These are phyloP conservation scores for Stereocaulon alpinum DNA, from an alignment of 495 filamentous ascomycete species.

Conservation along the genomic window DNA sequence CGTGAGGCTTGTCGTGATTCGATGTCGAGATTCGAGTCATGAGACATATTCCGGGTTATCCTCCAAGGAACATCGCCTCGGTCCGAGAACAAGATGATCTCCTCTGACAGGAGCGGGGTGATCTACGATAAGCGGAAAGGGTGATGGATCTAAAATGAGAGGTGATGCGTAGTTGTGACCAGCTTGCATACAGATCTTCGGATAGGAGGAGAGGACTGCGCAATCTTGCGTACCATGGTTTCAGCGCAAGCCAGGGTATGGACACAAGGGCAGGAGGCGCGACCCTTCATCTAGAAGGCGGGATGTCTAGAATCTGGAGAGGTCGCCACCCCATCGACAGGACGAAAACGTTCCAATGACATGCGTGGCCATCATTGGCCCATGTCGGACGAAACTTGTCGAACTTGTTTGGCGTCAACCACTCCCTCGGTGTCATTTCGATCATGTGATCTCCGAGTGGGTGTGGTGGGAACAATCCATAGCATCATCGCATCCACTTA, in stretches of 20 bases:
- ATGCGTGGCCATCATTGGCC: constrained; percentile 4
- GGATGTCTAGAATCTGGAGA: not conserved
- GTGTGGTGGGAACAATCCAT: not conserved
- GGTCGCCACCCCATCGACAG: constrained; percentile 1
- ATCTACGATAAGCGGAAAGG: constrained; percentile 6
- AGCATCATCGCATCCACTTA: not conserved
- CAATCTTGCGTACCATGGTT: not conserved
- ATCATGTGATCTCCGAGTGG: constrained; percentile 17
- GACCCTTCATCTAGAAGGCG: constrained; percentile 7
- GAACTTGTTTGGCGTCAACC: constrained; percentile 4
- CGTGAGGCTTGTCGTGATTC: not conserved
- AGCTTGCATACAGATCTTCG: constrained; percentile 2
- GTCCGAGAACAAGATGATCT: not conserved
- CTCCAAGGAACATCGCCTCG: constrained; percentile 5
- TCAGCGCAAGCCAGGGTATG: not conserved
- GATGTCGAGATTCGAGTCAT: not conserved
- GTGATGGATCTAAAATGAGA: constrained; percentile 6
- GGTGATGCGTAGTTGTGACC: not conserved
- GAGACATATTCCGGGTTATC: constrained; percentile 3
- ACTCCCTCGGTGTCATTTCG: constrained; percentile 13
- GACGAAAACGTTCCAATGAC: not conserved
- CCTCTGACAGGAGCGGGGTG: not conserved
- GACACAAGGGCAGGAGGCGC: not conserved
- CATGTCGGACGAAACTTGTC: not conserved
- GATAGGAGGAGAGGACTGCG: not conserved